These are phyloP conservation scores for Wickerhamomyces queroliae DNA, from an alignment of 805 yeast species.

Conservation along the genomic window DNA sequence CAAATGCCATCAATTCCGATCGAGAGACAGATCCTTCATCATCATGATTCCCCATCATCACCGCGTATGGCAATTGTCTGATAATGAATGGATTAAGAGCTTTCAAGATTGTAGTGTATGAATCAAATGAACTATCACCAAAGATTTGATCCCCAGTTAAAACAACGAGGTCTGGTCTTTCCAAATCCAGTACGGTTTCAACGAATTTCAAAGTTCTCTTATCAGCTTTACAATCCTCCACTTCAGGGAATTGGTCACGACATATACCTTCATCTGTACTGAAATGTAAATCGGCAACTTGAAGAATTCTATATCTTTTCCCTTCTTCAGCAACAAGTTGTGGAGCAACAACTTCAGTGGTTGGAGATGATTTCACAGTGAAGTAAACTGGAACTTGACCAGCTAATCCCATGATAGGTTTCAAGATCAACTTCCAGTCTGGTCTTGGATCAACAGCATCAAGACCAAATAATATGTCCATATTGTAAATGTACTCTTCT, in stretches of 20 bases:
- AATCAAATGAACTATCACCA: conserved; percentile 76
- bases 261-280: conserved; percentile 82
- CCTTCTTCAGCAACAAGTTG: conserved; percentile 30
- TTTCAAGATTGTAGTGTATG: conserved; percentile 77
- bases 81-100: conserved; percentile 63
- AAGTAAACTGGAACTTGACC: conserved; percentile 16
- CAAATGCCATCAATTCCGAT: conserved; percentile 51
- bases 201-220: conserved; percentile 51
- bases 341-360: conserved; percentile 8
- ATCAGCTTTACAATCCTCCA: conserved; percentile 64
- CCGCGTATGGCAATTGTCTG: conserved; percentile 74
- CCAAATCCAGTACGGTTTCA: conserved; percentile 58
- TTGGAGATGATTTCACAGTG: conserved; percentile 16
- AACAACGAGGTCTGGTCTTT: conserved; percentile 80
- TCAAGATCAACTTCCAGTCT: conserved; percentile 44
- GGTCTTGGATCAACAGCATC: conserved; percentile 76
- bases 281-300: conserved; percentile 88
- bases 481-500: conserved; percentile 39
- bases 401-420: conserved; percentile 3
- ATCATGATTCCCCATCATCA: conserved; percentile 91
- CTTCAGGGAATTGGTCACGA: conserved; percentile 62
- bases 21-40: conserved; percentile 74
- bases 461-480: conserved; percentile 66
- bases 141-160: conserved; percentile 89
- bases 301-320: conserved; percentile 70